phyloP scores from a whole-genome alignment of 495 filamentous ascomycete species.

The Hypoxylon lenormandii region DNA sequence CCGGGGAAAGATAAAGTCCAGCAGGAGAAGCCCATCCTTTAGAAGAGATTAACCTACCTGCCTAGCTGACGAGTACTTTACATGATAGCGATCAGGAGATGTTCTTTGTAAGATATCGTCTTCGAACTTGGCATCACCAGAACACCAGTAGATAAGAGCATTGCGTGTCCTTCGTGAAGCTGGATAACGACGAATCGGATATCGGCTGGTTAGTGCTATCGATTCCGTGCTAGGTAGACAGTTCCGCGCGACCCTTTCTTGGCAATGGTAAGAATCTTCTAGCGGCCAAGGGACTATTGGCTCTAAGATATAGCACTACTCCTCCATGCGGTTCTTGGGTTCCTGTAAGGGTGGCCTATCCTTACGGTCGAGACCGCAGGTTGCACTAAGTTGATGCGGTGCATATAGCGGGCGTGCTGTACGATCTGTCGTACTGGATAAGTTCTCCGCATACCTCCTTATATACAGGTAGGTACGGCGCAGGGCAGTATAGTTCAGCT shows the following conservation, averaged over 20 bases:
- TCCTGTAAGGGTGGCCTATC: background rate
- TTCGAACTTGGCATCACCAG: background rate
- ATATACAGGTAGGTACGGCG: background rate
- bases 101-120: background rate
- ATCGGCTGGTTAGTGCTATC: background rate
- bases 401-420: slow-evolving; percentile 22
- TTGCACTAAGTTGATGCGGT: slow-evolving; percentile 26
- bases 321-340: background rate
- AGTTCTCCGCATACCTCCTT: background rate
- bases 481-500: slow-evolving; percentile 1
- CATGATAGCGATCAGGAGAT: slow-evolving; percentile 3
- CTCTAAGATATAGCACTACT: slow-evolving; percentile 3
- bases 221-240: background rate
- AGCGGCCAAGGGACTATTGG: background rate
- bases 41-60: background rate
- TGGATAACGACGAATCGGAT: background rate
- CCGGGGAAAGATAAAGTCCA: slow-evolving; percentile 3
- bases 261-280: background rate
- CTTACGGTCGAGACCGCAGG: slow-evolving; percentile 14
- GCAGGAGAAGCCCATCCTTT: background rate
- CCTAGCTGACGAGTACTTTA: slow-evolving; percentile 6
- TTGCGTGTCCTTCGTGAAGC: background rate
- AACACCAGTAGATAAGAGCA: background rate
- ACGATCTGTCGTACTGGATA: slow-evolving; percentile 18
- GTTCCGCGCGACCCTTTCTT: slow-evolving; percentile 17